phyloP scores from a whole-genome alignment of 1,284 basidiomycete species.

The Somion occarium region DNA sequence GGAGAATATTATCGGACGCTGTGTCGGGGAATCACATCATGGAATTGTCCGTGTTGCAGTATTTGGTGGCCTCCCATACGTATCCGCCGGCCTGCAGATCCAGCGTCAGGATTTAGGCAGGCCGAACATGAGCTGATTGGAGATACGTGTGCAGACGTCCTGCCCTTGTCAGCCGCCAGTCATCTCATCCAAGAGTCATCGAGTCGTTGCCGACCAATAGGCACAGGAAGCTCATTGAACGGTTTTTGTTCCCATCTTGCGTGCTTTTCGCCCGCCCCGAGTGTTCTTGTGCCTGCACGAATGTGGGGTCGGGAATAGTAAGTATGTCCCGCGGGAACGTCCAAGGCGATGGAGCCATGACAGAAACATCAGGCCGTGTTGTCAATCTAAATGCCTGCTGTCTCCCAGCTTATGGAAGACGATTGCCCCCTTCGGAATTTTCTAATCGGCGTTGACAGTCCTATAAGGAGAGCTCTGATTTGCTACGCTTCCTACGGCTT shows the following conservation, averaged over 20 bases:
- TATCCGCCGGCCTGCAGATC: not conserved
- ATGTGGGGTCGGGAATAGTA: not conserved
- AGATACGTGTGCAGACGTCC: not conserved
- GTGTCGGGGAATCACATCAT: not conserved
- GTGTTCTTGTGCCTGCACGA: not conserved
- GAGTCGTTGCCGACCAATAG: not conserved
- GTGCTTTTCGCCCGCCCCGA: not conserved
- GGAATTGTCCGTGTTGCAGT: not conserved
- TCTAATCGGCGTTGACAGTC: not conserved
- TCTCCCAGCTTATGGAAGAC: not conserved
- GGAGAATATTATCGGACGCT: not conserved
- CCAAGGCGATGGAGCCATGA: not conserved
- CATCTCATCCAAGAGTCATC: not conserved
- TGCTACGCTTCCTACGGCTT: not conserved
- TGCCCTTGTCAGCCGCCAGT: not conserved
- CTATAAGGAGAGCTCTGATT: slow-evolving; percentile 1
- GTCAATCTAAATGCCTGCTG: not conserved
- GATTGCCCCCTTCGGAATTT: not conserved
- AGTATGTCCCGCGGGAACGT: not conserved
- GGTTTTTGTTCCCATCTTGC: not conserved
- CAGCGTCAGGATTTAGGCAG: not conserved
- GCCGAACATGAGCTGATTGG: not conserved
- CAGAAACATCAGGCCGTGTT: not conserved
- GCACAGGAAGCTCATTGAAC: not conserved
- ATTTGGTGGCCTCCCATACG: not conserved